Evolutionary conservation across 2,329 filamentous ascomycete species (phyloP).

Genomic region (Metarhizium anisopliae): DNA sequence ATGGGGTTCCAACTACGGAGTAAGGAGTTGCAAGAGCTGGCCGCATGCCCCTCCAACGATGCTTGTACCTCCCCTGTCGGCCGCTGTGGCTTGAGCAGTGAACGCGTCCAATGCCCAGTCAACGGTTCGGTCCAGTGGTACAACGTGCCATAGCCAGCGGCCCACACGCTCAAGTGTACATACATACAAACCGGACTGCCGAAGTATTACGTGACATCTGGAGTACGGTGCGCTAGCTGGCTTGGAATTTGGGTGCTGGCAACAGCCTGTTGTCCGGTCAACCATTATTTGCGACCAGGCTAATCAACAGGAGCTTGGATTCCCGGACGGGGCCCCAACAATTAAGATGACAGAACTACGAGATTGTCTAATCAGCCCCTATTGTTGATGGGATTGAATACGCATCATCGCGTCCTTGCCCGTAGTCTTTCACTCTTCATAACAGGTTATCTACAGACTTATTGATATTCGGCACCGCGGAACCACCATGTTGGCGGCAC

Average conservation of each 20-base stretch:
- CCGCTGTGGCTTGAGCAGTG: slow-evolving; percentile 20
- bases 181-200: too few species aligned
- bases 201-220: too few species aligned
- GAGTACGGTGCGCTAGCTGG: too few species aligned
- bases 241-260: too few species aligned
- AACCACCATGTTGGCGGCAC: slow-evolving; percentile 60
- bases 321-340: slow-evolving; percentile 11
- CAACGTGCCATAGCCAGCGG: too few species aligned
- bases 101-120: not conserved
- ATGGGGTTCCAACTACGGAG: slow-evolving; percentile 17
- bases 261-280: slow-evolving; percentile 20
- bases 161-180: too few species aligned
- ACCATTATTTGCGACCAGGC: slow-evolving; percentile 4
- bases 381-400: not conserved
- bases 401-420: not conserved
- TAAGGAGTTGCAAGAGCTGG: slow-evolving; percentile 6
- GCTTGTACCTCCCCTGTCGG: slow-evolving; percentile 9
- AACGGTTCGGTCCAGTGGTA: too few species aligned
- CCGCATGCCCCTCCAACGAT: slow-evolving; percentile 26
- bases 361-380: not conserved
- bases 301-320: slow-evolving; percentile 6
- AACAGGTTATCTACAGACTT: not conserved
- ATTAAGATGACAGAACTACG: not conserved
- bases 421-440: not conserved
- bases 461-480: not conserved